Conservation (phyloP, 208 protist species). For the Trypanosoma cruzi region DNA sequence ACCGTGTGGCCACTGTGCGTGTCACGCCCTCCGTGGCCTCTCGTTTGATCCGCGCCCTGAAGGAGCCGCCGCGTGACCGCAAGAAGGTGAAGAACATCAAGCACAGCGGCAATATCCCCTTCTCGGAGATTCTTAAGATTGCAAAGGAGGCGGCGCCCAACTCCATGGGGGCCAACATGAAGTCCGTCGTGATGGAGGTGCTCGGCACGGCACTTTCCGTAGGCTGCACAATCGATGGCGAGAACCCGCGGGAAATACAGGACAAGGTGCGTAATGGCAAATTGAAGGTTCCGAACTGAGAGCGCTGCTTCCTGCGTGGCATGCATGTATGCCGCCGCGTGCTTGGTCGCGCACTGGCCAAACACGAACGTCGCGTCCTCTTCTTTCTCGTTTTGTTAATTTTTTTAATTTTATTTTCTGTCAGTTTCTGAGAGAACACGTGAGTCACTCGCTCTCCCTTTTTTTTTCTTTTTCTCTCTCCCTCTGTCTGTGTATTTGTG, state of each 20-base stretch:
- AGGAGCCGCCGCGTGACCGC: slow-evolving; percentile 99
- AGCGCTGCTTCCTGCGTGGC: slow-evolving; percentile 5
- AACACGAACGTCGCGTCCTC: background rate
- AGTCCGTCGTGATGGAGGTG: slow-evolving; percentile 98
- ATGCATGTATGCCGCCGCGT: background rate
- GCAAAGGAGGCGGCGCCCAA: slow-evolving; percentile 94
- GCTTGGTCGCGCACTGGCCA: background rate
- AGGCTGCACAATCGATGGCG: slow-evolving; percentile 98
- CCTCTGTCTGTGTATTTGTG: background rate
- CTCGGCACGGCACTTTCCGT: slow-evolving; percentile 98
- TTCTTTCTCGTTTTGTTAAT: background rate
- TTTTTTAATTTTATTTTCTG: background rate
- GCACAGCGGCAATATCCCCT: slow-evolving; percentile 98
- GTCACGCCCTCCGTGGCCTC: slow-evolving; percentile 98
- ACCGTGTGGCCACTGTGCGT: slow-evolving; percentile 96
- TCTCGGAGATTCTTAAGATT: slow-evolving; percentile 98
- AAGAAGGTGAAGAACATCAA: slow-evolving; percentile 99
- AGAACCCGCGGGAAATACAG: slow-evolving; percentile 94
- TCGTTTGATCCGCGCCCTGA: slow-evolving; percentile 98
- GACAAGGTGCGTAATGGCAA: slow-evolving; percentile 94
- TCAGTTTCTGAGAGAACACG: too few species aligned
- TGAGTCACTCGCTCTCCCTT: too few species aligned
- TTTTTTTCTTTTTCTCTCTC: slow-evolving; percentile 20
- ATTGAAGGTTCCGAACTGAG: slow-evolving; percentile 85
- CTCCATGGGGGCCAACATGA: slow-evolving; percentile 95